Evolutionary conservation across 2,329 filamentous ascomycete genomes (phyloP), one percentile per base, ranked within the genome.

Genomic region (Fusarium sp.): DNA sequence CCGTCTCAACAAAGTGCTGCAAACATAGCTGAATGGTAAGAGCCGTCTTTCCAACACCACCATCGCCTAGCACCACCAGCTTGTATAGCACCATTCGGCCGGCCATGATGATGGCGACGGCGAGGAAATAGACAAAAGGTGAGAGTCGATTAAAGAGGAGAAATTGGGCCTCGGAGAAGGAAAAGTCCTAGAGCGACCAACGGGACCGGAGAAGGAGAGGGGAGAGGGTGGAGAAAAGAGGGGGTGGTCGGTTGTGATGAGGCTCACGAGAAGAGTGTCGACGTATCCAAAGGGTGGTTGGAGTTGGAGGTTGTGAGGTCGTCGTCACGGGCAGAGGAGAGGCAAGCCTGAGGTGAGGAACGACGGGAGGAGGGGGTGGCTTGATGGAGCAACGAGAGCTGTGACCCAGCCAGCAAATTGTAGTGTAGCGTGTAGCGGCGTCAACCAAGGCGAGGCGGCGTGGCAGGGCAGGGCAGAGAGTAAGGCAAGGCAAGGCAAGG

Each of bases 1-100:
- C 86, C 61, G 93, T 97, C 81, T 98, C 94, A 72, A 98, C 93
- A 76, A 99, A 99, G 79, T 99, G 95, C 78, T 98, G 96, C 73
- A 98, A 81, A 77, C 95, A 98, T 71, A 99, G 84, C 88, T 99
- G 93, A 74, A 97, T 97, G 55, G 93, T 97, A 74, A 97, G 82
- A 72, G 93, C 93, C 47, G 93, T 97, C 80, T 97, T 97, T 70
- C 93, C 93, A 61, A 97, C 93, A 78, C 93, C 93, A 80, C 93
- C 93, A 76, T 97, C 93, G 71, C 93, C 93, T 65, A 97, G 82
- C 79, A 97, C 93, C 86, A 97, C 93, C 84, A 97, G 80, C 80
- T 96, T 96, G 83, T 97, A 96, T 76, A 96, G 81, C 74, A 93
- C 93, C 92, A 96, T 96, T 83, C 94, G 93, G 73, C 91, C 91